phyloP scores from a whole-genome alignment of 108 stramenopile species.

The Cyclotella choctawhatcheeana region DNA sequence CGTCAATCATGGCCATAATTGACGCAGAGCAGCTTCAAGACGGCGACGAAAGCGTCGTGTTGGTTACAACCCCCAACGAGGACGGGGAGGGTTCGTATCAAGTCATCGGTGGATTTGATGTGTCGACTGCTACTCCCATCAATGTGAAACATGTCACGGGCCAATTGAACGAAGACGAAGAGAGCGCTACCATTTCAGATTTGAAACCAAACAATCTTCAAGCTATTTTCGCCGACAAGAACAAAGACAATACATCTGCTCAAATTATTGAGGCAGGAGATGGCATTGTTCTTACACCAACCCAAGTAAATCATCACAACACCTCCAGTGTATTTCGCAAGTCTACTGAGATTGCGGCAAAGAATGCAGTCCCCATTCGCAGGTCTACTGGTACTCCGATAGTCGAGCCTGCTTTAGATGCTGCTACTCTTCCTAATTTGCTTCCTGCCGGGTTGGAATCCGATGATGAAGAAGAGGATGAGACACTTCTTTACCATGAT shows the following conservation, averaged over 20 bases:
- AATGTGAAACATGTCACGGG: too few species aligned
- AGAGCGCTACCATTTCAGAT: constrained; percentile 13
- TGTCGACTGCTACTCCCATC: too few species aligned
- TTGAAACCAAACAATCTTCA: constrained; percentile 40
- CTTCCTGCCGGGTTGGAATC: constrained; percentile 38
- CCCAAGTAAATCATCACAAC: constrained; percentile 24
- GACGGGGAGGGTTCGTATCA: too few species aligned
- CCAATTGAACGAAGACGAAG: constrained; percentile 2
- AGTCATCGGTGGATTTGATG: too few species aligned
- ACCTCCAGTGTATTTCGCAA: constrained; percentile 35
- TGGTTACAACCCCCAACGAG: too few species aligned
- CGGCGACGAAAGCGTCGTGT: too few species aligned
- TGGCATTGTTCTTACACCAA: constrained; percentile 40
- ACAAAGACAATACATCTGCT: constrained; percentile 15
- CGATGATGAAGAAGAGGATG: constrained; percentile 43
- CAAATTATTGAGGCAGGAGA: constrained; percentile 37
- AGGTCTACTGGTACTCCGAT: constrained; percentile 16
- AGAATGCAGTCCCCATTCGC: constrained; percentile 34
- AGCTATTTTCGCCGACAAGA: constrained; percentile 32
- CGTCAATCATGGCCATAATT: constrained; percentile 23
- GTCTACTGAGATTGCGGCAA: constrained; percentile 12
- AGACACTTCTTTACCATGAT: constrained; percentile 39
- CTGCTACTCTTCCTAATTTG: constrained; percentile 16
- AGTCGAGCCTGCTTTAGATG: not conserved
- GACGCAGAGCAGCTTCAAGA: too few species aligned